Evolutionary conservation across 257 asterid species (phyloP).

Genomic region (Craterostigma plantagineum): DNA sequence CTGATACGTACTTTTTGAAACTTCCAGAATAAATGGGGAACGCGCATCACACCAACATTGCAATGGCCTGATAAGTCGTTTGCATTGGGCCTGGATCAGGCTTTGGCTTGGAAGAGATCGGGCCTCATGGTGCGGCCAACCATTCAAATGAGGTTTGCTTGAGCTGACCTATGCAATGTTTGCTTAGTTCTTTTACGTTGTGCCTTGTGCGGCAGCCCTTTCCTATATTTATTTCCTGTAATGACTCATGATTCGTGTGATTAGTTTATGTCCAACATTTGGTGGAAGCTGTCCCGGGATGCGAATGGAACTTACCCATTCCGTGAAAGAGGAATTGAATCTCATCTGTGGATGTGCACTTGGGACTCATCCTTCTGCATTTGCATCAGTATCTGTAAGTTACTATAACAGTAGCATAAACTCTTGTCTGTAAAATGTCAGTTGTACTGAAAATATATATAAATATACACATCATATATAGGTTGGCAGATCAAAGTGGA

Average conservation of each 20-base stretch:
- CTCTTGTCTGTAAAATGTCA: not conserved
- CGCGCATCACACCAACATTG: constrained; percentile 57
- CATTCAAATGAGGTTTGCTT: constrained; percentile 51
- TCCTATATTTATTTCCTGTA: not conserved
- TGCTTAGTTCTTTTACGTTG: not conserved
- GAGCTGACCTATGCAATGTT: not conserved
- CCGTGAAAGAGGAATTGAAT: constrained; percentile 68
- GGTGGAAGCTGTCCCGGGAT: constrained; percentile 86
- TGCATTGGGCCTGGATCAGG: constrained; percentile 64
- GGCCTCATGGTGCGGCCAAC: constrained; percentile 92
- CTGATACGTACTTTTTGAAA: constrained; percentile 7
- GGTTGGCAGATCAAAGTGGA: constrained; percentile 26
- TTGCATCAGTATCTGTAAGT: constrained; percentile 79
- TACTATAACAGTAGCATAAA: not conserved
- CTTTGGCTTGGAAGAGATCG: constrained; percentile 96
- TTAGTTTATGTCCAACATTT: constrained; percentile 69
- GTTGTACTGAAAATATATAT: not conserved
- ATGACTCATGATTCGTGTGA: not conserved
- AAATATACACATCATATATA: too few relatives aligned
- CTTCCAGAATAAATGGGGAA: constrained; percentile 75
- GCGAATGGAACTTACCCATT: constrained; percentile 66
- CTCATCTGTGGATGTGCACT: constrained; percentile 69
- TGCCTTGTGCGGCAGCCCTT: not conserved
- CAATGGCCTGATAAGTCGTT: constrained; percentile 93
- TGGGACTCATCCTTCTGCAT: constrained; percentile 53